phyloP scores from a whole-genome alignment of 2,329 filamentous ascomycete genomes.

The Lojkania enalia region DNA sequence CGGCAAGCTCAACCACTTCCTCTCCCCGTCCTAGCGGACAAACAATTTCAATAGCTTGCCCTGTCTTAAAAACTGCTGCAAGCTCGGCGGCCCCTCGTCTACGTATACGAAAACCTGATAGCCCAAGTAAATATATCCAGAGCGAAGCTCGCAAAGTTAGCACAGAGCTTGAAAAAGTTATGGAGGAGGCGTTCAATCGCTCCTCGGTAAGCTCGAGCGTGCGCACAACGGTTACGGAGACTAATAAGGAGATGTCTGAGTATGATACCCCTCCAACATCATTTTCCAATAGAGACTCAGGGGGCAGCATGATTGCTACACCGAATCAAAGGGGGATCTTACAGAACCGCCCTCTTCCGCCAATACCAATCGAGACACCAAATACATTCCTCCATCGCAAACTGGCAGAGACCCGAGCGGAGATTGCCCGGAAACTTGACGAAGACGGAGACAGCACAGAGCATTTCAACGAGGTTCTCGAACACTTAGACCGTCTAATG shows the following conservation, averaged over 20 bases:
- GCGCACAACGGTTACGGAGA: constrained; percentile 49
- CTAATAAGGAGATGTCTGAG: constrained; percentile 40
- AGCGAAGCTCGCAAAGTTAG: constrained; percentile 85
- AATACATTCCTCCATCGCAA: constrained; percentile 59
- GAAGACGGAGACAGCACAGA: constrained; percentile 51
- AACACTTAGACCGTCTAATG: constrained; percentile 62
- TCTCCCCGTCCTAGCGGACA: constrained; percentile 21
- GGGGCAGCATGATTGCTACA: constrained; percentile 32
- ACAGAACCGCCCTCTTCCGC: constrained; percentile 49
- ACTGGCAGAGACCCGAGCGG: constrained; percentile 61
- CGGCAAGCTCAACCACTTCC: constrained; percentile 25
- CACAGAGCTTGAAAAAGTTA: constrained; percentile 82
- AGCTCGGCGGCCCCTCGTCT: constrained; percentile 30
- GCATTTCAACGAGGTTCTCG: constrained; percentile 63
- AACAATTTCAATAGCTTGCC: constrained; percentile 33
- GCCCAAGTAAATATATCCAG: constrained; percentile 60
- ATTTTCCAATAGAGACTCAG: constrained; percentile 47
- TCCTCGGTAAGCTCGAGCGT: constrained; percentile 59
- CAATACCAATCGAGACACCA: constrained; percentile 52
- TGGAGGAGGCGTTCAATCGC: constrained; percentile 88
- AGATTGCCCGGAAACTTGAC: constrained; percentile 57
- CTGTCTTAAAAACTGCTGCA: constrained; percentile 29
- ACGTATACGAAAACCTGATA: constrained; percentile 46
- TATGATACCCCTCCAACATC: constrained; percentile 59
- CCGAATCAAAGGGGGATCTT: constrained; percentile 33